phyloP scores from a whole-genome alignment of 75 land plant genomes.

The Cunninghamia lanceolata region DNA sequence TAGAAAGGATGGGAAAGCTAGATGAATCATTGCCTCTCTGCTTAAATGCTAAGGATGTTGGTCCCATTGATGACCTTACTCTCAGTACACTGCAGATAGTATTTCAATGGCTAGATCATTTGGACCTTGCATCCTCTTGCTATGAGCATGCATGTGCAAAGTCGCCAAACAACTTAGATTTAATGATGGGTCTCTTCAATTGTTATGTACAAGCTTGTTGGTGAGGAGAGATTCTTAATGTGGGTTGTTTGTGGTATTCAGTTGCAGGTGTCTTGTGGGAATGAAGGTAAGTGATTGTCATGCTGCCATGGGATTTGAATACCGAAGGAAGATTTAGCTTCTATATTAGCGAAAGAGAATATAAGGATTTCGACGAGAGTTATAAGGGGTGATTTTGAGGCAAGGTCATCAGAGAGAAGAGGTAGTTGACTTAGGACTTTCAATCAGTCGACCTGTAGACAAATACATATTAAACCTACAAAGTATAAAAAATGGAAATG shows the following conservation, averaged over 20 bases:
- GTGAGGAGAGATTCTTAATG: slow-evolving; percentile 83
- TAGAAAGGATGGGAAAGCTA: slow-evolving; percentile 88
- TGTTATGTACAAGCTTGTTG: slow-evolving; percentile 87
- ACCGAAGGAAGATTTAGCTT: no score
- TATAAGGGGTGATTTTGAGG: no score
- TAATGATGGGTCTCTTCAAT: slow-evolving; percentile 88
- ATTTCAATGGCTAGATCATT: slow-evolving; percentile 79
- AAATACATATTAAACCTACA: no score
- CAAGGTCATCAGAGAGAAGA: no score
- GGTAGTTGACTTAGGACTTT: no score
- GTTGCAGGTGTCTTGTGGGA: slow-evolving; percentile 96
- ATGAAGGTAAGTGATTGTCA: no score
- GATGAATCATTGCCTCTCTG: slow-evolving; percentile 82
- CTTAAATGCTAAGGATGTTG: slow-evolving; percentile 65
- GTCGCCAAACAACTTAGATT: slow-evolving; percentile 67
- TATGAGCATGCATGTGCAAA: slow-evolving; percentile 91
- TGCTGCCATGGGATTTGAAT: no score
- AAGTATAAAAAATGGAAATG: no score
- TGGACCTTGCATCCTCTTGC: slow-evolving; percentile 85
- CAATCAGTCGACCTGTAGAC: no score
- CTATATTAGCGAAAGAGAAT: no score
- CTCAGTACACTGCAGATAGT: slow-evolving; percentile 93
- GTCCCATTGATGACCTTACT: slow-evolving; percentile 80
- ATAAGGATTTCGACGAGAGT: no score
- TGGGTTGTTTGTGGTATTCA: slow-evolving; percentile 99